phyloP scores from a whole-genome alignment of 495 filamentous ascomycete species.

The Halenospora varia region DNA sequence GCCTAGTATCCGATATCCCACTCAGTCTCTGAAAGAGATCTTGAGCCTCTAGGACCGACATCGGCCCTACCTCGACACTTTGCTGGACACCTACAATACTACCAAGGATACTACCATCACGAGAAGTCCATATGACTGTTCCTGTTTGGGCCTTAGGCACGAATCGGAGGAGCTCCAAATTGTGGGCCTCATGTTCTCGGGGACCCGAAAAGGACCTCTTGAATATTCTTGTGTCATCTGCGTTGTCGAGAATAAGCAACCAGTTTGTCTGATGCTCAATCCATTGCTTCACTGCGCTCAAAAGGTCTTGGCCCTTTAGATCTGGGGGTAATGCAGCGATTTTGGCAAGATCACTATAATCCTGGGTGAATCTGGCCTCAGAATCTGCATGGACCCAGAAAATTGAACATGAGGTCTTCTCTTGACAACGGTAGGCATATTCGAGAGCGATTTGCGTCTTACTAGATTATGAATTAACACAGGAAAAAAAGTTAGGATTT shows the following conservation, averaged over 20 bases:
- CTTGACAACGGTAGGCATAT: conserved; percentile 17
- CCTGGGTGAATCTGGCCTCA: conserved; percentile 9
- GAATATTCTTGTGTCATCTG: conserved; percentile 13
- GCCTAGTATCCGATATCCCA: not conserved
- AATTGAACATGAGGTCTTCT: conserved; percentile 12
- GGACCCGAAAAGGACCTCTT: not conserved
- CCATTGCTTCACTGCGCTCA: conserved; percentile 12
- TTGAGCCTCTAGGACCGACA: conserved; percentile 4
- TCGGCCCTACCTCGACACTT: conserved; percentile 6
- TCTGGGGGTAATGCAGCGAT: conserved; percentile 6
- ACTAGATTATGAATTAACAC: not conserved
- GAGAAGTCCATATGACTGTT: conserved; percentile 12
- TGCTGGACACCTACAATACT: conserved; percentile 5
- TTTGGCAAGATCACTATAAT: conserved; percentile 11
- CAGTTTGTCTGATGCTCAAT: conserved; percentile 14
- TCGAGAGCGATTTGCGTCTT: conserved; percentile 21
- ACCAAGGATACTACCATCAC: conserved; percentile 11
- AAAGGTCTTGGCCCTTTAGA: conserved; percentile 13
- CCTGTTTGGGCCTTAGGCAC: conserved; percentile 8
- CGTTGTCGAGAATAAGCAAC: conserved; percentile 19
- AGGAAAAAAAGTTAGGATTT: not conserved
- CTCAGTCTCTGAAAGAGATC: conserved; percentile 5
- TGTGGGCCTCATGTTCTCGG: not conserved
- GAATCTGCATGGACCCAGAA: conserved; percentile 20
- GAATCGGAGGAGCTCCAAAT: conserved; percentile 10